phyloP scores from a whole-genome alignment of 495 filamentous ascomycete species.

The Lasiosphaeria miniovina region DNA sequence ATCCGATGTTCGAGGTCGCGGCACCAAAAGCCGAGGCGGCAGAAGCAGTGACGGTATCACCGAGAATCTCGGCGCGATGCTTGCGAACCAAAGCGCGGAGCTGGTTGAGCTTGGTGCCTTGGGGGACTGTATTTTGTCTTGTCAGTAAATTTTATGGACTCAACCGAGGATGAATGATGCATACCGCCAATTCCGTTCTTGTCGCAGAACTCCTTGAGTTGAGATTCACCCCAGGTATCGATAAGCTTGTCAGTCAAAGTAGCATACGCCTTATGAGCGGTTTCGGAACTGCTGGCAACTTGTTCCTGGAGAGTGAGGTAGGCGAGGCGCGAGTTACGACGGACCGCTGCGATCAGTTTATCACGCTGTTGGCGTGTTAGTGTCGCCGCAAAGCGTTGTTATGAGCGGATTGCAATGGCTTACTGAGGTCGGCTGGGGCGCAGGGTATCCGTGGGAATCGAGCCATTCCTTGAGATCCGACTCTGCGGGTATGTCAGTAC shows the following conservation, averaged over 20 bases:
- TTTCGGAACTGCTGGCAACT: slow-evolving; percentile 58
- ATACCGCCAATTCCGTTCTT: slow-evolving; percentile 67
- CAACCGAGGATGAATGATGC: neutral
- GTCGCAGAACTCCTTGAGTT: slow-evolving; percentile 91
- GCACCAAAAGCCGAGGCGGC: slow-evolving; percentile 69
- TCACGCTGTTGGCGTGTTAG: slow-evolving; percentile 55
- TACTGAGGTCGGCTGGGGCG: slow-evolving; percentile 72
- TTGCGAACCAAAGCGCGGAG: slow-evolving; percentile 87
- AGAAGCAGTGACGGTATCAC: slow-evolving; percentile 60
- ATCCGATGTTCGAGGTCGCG: slow-evolving; percentile 77
- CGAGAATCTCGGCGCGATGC: slow-evolving; percentile 71
- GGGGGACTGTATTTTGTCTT: slow-evolving; percentile 68
- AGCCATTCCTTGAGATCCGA: slow-evolving; percentile 68
- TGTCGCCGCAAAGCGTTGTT: neutral
- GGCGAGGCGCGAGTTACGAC: slow-evolving; percentile 82
- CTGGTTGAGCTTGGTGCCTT: slow-evolving; percentile 86
- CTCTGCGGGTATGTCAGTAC: slow-evolving; percentile 39
- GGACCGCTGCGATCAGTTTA: slow-evolving; percentile 81
- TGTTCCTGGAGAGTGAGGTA: slow-evolving; percentile 62
- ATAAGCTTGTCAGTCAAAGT: slow-evolving; percentile 78
- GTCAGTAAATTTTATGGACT: slow-evolving; percentile 33
- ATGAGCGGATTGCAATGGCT: slow-evolving; percentile 4
- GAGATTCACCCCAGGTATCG: slow-evolving; percentile 81
- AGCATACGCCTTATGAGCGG: slow-evolving; percentile 64
- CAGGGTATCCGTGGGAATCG: slow-evolving; percentile 84